These are phyloP conservation scores for Cytospora schulzeri DNA, from an alignment of 2,329 filamentous ascomycete species.

Conservation along the genomic window DNA sequence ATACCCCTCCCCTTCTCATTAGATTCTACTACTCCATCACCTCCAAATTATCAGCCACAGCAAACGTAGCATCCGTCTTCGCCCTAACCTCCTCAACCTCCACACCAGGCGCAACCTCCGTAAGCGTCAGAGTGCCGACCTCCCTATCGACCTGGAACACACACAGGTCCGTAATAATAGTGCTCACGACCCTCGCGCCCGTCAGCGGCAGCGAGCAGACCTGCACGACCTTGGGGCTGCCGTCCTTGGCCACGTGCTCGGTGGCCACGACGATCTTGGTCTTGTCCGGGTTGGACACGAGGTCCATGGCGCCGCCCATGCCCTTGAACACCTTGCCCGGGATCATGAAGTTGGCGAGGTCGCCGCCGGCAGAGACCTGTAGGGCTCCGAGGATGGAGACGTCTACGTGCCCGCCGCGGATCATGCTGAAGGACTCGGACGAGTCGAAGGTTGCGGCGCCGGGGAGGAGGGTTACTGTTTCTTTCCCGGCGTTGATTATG, in stretches of 20 bases:
- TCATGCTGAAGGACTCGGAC: constrained; percentile 84
- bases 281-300: constrained; percentile 69
- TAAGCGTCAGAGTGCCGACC: constrained; percentile 65
- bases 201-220: constrained; percentile 66
- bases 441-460: constrained; percentile 79
- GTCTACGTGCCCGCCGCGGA: constrained; percentile 80
- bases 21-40: constrained; percentile 50
- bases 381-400: constrained; percentile 82
- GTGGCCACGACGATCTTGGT: constrained; percentile 73
- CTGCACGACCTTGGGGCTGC: constrained; percentile 66
- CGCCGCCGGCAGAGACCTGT: constrained; percentile 76
- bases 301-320: constrained; percentile 79
- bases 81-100: constrained; percentile 67
- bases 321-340: constrained; percentile 86
- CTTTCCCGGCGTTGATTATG: constrained; percentile 85
- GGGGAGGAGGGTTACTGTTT: constrained; percentile 78
- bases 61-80: constrained; percentile 72
- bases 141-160: constrained; percentile 70
- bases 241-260: constrained; percentile 70
- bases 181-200: constrained; percentile 67
- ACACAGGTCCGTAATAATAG: constrained; percentile 73
- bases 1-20: constrained; percentile 1
- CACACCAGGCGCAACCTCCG: constrained; percentile 70
- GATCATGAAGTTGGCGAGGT: constrained; percentile 89
- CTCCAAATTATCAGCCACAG: constrained; percentile 60